These are phyloP conservation scores for Vishniacozyma victoriae DNA, from an alignment of 768 basidiomycete genomes.

Conservation along the genomic window DNA sequence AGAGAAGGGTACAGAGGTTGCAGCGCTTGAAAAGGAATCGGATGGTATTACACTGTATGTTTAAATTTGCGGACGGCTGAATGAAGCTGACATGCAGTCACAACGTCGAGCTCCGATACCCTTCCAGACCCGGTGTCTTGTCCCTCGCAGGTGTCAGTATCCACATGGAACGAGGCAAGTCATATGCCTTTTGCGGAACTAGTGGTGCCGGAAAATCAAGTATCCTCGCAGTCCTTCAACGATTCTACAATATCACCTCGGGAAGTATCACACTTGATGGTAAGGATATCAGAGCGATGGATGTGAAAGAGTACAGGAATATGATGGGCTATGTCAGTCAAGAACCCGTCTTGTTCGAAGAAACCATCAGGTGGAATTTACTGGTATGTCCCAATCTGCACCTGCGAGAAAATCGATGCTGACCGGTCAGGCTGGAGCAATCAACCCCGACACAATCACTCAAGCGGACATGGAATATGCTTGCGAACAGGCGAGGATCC, in stretches of 20 bases:
- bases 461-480: conserved; percentile 18
- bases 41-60: conserved; percentile 26
- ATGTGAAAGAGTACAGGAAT: conserved; percentile 26
- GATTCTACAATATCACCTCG: conserved; percentile 40
- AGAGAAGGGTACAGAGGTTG: conserved; percentile 1
- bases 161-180: conserved; percentile 31
- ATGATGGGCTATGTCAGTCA: conserved; percentile 44
- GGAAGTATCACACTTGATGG: conserved; percentile 39
- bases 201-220: conserved; percentile 34
- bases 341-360: conserved; percentile 42
- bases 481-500: conserved; percentile 30
- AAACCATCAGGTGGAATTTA: conserved; percentile 38
- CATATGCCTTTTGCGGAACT: conserved; percentile 43
- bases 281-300: conserved; percentile 30
- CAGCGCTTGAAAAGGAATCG: conserved; percentile 2
- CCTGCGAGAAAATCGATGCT: background rate
- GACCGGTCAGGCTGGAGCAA: conserved; percentile 12
- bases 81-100: conserved; percentile 15
- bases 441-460: conserved; percentile 13
- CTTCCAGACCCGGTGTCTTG: conserved; percentile 27
- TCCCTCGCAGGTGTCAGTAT: conserved; percentile 30
- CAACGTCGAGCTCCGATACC: conserved; percentile 37
- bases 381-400: conserved; percentile 7
- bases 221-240: conserved; percentile 39
- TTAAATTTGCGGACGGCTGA: background rate